These are phyloP conservation scores for Chloropicon primus DNA, from an alignment of 139 green algal species.

Conservation along the genomic window DNA sequence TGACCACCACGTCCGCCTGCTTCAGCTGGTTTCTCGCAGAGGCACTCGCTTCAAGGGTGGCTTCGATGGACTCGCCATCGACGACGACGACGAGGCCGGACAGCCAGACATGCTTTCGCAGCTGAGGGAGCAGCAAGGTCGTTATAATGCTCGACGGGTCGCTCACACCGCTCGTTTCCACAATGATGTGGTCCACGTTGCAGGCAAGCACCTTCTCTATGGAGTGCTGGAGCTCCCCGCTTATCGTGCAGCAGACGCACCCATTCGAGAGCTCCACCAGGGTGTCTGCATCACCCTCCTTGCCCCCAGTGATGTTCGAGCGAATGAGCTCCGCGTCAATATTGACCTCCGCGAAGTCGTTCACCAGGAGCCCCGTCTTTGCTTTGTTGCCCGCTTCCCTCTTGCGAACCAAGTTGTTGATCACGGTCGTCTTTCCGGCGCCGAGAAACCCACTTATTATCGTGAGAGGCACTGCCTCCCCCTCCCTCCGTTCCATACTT, in stretches of 20 bases:
- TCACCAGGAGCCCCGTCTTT: neutral
- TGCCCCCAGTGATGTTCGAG: neutral
- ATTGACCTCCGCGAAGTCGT: neutral
- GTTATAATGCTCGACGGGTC: neutral
- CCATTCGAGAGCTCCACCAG: neutral
- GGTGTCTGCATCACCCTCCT: no score
- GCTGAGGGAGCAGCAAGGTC: neutral
- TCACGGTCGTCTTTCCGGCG: constrained; percentile 6
- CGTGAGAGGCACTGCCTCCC: neutral
- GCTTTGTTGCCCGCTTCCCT: neutral
- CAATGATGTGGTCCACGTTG: neutral
- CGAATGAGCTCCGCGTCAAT: neutral
- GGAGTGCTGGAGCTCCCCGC: neutral
- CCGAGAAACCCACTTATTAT: constrained; percentile 2
- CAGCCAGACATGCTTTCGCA: neutral
- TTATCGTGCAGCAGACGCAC: neutral
- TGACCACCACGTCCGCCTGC: neutral
- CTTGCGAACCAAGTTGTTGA: constrained; percentile 4
- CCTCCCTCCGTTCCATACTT: neutral
- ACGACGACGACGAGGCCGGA: neutral
- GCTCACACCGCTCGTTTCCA: neutral
- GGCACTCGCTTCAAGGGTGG: neutral
- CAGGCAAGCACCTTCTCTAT: neutral
- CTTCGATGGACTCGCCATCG: neutral
- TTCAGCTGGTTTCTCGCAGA: neutral